Percentiles rank a stretch among this genome's conserved stretches.
Conservation (phyloP, 73 alveolate genomes). For the Symbiodinium natans region DNA sequence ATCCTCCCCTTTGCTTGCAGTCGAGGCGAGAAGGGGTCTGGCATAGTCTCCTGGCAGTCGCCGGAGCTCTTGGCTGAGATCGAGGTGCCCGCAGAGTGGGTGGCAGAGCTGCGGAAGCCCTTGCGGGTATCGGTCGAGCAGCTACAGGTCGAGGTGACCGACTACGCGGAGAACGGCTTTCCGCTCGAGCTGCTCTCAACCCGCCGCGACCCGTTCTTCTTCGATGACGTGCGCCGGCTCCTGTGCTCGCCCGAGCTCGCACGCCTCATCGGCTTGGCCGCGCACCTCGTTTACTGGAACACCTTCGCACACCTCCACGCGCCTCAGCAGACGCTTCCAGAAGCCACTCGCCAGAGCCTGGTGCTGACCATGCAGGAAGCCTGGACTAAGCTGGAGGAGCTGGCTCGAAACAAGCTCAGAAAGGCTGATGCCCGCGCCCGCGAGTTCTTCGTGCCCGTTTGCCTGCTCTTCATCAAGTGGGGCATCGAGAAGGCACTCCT, state of each 20-base stretch:
- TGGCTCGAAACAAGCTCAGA: slow-evolving; percentile 8
- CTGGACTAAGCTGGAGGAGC: slow-evolving; percentile 56
- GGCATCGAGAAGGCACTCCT: slow-evolving; percentile 76
- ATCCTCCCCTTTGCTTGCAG: slow-evolving; percentile 68
- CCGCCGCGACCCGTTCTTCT: slow-evolving; percentile 11
- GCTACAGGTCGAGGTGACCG: not conserved
- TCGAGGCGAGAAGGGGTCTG: not conserved
- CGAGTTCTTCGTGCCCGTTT: slow-evolving; percentile 62
- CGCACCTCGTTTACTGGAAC: slow-evolving; percentile 75
- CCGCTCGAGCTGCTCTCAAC: slow-evolving; percentile 81
- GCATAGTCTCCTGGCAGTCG: not conserved
- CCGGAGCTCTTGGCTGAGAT: not conserved
- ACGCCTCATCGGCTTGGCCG: slow-evolving; percentile 28
- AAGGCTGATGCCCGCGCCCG: slow-evolving; percentile 23
- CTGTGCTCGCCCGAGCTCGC: not conserved
- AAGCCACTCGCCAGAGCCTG: slow-evolving; percentile 54
- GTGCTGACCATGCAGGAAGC: slow-evolving; percentile 51
- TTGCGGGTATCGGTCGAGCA: not conserved
- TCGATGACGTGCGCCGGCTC: slow-evolving; percentile 29
- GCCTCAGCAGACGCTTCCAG: slow-evolving; percentile 31
- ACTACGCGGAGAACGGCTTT: slow-evolving; percentile 11
- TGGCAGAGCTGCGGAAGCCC: slow-evolving; percentile 1
- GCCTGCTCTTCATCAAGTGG: slow-evolving; percentile 66
- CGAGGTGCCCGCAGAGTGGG: not conserved
- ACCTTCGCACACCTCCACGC: slow-evolving; percentile 36